Evolutionary conservation across 208 protist species (phyloP).

Genomic region (Crithidia thermophila): DNA sequence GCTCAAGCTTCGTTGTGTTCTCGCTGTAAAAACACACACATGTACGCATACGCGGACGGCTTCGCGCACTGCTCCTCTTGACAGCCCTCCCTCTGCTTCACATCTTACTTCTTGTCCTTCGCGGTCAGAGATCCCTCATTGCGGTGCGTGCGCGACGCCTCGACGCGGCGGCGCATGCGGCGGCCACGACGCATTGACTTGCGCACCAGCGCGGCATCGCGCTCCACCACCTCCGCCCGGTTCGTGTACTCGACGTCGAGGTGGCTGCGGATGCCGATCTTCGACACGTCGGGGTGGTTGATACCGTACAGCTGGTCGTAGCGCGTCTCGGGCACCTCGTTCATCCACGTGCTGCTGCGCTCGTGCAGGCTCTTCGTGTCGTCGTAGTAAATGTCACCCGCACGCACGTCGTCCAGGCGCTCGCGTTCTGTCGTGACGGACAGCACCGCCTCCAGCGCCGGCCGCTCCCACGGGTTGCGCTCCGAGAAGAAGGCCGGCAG

Average conservation of each 20-base stretch:
- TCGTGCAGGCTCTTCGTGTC: constrained; percentile 68
- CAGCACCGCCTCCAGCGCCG: constrained; percentile 67
- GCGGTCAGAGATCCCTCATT: constrained; percentile 52
- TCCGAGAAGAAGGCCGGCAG: constrained; percentile 83
- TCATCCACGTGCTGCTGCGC: constrained; percentile 85
- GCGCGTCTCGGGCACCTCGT: constrained; percentile 87
- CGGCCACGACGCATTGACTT: constrained; percentile 68
- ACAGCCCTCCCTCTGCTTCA: neutral
- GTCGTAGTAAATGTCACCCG: constrained; percentile 86
- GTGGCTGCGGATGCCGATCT: constrained; percentile 88
- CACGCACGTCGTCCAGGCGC: constrained; percentile 76
- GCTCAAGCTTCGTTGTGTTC: too few relatives aligned
- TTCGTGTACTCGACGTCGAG: constrained; percentile 85
- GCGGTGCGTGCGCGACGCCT: constrained; percentile 75
- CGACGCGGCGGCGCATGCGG: constrained; percentile 77
- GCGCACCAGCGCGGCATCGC: constrained; percentile 77
- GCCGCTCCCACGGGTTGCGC: constrained; percentile 72
- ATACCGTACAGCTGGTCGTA: constrained; percentile 90
- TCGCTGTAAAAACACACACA: too few relatives aligned
- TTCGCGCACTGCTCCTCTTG: neutral
- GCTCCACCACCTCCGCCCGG: constrained; percentile 71
- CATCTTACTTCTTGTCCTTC: constrained; percentile 15
- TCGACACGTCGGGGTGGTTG: constrained; percentile 78
- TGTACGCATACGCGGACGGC: too few relatives aligned
- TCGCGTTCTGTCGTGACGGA: constrained; percentile 53